These are phyloP conservation scores for Pseudocercospora macadamiae DNA, from an alignment of 2,329 filamentous ascomycete species.

Conservation along the genomic window DNA sequence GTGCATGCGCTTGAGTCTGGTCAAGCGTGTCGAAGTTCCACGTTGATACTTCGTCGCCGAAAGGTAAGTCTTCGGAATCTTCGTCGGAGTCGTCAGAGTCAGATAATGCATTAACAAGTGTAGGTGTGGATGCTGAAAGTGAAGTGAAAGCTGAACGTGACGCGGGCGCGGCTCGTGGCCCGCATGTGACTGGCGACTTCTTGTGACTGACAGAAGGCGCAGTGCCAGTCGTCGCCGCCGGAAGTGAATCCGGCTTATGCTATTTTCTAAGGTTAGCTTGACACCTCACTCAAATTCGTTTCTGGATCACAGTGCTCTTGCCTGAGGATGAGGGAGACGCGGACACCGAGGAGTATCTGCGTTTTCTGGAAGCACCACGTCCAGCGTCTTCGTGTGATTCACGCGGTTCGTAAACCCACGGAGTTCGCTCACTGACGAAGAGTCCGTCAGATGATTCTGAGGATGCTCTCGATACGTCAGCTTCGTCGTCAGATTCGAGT, in stretches of 20 bases:
- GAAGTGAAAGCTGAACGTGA: not conserved
- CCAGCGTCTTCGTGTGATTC: not conserved
- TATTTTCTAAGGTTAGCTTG: not conserved
- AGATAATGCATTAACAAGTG: too few species aligned
- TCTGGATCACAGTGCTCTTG: not conserved
- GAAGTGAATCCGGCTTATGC: not conserved
- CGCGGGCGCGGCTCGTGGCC: not conserved
- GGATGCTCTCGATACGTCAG: not conserved
- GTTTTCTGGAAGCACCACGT: not conserved
- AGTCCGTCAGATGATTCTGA: slow-evolving; percentile 2
- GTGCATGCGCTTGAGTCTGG: not conserved
- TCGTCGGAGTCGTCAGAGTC: too few species aligned
- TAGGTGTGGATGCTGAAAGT: not conserved
- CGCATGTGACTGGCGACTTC: not conserved
- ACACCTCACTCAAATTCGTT: not conserved
- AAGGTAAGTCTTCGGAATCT: not conserved
- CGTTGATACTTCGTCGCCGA: not conserved
- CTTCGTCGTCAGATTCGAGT: not conserved
- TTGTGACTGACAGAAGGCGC: not conserved
- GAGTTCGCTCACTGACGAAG: slow-evolving; percentile 1
- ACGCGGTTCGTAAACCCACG: not conserved
- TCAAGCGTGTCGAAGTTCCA: not conserved
- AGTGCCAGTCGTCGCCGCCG: not conserved
- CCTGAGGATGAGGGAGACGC: not conserved
- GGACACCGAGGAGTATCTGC: not conserved